Conservation (phyloP, 1,284 basidiomycete genomes). For the Peniophora sp. region DNA sequence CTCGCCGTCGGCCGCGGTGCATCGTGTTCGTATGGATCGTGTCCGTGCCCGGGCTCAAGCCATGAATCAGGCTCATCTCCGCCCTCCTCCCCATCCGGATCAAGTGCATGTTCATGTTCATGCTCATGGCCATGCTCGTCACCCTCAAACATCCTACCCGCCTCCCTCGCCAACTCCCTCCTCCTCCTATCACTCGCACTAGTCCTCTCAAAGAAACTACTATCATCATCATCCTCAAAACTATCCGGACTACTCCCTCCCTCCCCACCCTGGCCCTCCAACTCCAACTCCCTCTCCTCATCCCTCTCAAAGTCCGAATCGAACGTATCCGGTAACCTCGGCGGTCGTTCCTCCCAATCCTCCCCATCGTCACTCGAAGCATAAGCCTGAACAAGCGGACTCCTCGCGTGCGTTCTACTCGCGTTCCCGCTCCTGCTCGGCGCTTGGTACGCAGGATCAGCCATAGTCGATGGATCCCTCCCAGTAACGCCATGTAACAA, state of each 20-base stretch:
- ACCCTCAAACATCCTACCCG: background rate
- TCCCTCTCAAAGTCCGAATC: background rate
- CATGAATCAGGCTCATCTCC: too few species aligned
- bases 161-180: too few species aligned
- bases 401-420: conserved; percentile 25
- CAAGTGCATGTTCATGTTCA: background rate
- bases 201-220: conserved; percentile 14
- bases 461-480: conserved; percentile 13
- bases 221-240: conserved; percentile 13
- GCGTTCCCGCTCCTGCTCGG: conserved; percentile 7
- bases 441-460: conserved; percentile 17
- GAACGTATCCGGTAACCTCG: conserved; percentile 11
- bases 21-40: conserved; percentile 6
- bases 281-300: background rate
- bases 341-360: conserved; percentile 5
- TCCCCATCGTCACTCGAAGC: conserved; percentile 18
- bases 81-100: too few species aligned
- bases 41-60: too few species aligned
- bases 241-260: conserved; percentile 5
- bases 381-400: conserved; percentile 31
- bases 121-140: background rate
- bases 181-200: too few species aligned
- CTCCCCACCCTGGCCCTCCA: background rate
- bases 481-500: conserved; percentile 14
- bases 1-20: conserved; percentile 5